Conservation (phyloP, 2,329 filamentous ascomycete genomes). For the Aspergillus viridinutans region DNA sequence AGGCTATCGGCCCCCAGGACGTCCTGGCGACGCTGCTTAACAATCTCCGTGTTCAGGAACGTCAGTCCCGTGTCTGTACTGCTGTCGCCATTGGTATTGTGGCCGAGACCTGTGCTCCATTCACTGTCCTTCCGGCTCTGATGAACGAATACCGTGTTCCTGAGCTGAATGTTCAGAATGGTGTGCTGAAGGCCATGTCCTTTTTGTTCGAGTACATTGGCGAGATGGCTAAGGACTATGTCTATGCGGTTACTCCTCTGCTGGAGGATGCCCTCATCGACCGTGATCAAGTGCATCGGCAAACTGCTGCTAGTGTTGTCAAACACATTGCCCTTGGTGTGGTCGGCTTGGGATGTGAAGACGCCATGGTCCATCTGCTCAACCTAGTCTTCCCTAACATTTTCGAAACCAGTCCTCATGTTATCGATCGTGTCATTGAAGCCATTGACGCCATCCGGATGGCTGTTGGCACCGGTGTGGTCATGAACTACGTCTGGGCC, state of each 20-base stretch:
- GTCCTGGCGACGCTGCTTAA: conserved; percentile 92
- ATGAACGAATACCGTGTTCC: conserved; percentile 99
- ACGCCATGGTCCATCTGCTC: conserved; percentile 95
- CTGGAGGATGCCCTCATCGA: conserved; percentile 97
- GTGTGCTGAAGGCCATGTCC: conserved; percentile 91
- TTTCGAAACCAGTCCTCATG: conserved; percentile 96
- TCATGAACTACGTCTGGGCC: conserved; percentile 98
- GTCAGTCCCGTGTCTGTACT: conserved; percentile 96
- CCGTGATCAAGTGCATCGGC: conserved; percentile 93
- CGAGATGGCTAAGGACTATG: conserved; percentile 99
- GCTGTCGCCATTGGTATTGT: conserved; percentile 98
- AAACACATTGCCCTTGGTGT: conserved; percentile 97
- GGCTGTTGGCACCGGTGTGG: conserved; percentile 83
- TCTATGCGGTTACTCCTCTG: conserved; percentile 93
- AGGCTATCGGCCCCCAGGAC: conserved; percentile 96
- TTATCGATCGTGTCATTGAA: conserved; percentile 96
- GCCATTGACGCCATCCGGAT: conserved; percentile 94
- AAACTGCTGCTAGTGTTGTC: conserved; percentile 93
- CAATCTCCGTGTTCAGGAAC: conserved; percentile 94
- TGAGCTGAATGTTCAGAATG: conserved; percentile 97
- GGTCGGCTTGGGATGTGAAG: conserved; percentile 95
- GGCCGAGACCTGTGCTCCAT: conserved; percentile 95
- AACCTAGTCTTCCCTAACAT: conserved; percentile 96
- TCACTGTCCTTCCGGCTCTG: conserved; percentile 94
- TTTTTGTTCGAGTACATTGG: conserved; percentile 99